Evolutionary conservation across 1,139 yeast species (phyloP).

Genomic region (Saccharomyces hybrid): DNA sequence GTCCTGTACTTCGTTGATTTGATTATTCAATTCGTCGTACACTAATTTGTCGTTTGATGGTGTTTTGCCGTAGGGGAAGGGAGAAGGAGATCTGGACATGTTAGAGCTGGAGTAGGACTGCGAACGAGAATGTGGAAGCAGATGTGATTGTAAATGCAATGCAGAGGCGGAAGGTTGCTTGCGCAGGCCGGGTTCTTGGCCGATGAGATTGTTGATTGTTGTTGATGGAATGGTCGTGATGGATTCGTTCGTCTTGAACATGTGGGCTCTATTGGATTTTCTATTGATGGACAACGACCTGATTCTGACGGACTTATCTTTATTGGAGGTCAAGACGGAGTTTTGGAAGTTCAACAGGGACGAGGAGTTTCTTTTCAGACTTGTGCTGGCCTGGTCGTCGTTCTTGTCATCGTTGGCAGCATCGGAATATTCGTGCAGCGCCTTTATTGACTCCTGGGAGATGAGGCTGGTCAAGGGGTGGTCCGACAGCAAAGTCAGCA

Average conservation of each 20-base stretch:
- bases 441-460: conserved; percentile 27
- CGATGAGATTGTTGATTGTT: neutral
- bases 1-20: neutral
- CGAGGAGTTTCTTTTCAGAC: conserved; percentile 27
- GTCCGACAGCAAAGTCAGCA: conserved; percentile 30
- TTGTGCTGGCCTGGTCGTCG: conserved; percentile 19
- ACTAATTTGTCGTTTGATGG: neutral
- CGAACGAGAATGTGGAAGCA: neutral
- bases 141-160: neutral
- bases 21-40: neutral
- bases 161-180: neutral
- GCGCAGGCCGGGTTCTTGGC: neutral
- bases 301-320: conserved; percentile 27
- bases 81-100: neutral
- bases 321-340: conserved; percentile 27
- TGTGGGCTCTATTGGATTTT: conserved; percentile 5
- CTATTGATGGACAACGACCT: conserved; percentile 1
- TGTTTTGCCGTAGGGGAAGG: neutral
- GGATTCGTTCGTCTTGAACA: conserved; percentile 5
- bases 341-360: conserved; percentile 28
- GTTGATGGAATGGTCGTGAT: neutral
- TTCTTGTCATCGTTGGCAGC: conserved; percentile 7
- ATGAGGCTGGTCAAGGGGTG: conserved; percentile 28
- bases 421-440: conserved; percentile 15
- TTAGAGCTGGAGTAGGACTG: neutral